phyloP scores from a whole-genome alignment of 2,329 filamentous ascomycete species.

The Westerdykella sp. region DNA sequence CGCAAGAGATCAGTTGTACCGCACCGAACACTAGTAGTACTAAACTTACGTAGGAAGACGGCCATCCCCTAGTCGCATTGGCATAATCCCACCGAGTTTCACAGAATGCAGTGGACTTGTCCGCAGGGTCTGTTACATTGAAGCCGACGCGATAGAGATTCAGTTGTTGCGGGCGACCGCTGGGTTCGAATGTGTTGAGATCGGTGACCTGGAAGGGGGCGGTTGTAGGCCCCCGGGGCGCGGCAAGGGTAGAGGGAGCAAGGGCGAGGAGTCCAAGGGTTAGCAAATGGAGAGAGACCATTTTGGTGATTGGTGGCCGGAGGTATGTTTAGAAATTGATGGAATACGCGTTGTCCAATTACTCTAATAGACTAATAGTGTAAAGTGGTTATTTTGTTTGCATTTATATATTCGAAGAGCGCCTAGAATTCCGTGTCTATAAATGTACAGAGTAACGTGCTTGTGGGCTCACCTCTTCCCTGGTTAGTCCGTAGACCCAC shows the following conservation, averaged over 20 bases:
- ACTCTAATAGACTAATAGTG: not conserved
- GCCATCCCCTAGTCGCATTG: slow-evolving; percentile 5
- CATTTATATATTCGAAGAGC: not conserved
- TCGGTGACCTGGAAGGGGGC: slow-evolving; percentile 12
- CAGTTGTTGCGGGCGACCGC: slow-evolving; percentile 5
- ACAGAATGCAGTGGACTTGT: slow-evolving; percentile 4
- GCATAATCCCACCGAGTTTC: slow-evolving; percentile 7
- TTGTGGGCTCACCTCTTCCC: too few species aligned
- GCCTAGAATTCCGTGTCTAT: too few species aligned
- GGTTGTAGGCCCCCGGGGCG: not conserved
- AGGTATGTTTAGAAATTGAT: not conserved
- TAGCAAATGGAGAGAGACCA: not conserved
- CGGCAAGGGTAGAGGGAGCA: not conserved
- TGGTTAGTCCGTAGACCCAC: too few species aligned
- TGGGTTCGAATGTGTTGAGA: slow-evolving; percentile 10
- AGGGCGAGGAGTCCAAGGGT: slow-evolving; percentile 2
- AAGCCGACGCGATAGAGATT: slow-evolving; percentile 8
- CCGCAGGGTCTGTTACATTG: slow-evolving; percentile 11
- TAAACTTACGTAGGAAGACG: slow-evolving; percentile 3
- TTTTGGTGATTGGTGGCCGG: too few species aligned
- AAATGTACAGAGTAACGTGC: too few species aligned
- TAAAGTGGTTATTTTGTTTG: not conserved
- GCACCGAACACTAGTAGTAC: not conserved
- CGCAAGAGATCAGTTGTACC: not conserved
- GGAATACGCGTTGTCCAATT: slow-evolving; percentile 1